A percentile compares a stretch with the other conserved stretches of the same genome.
These are phyloP conservation scores for Globisporangium echinulatum DNA, from an alignment of 352 stramenopile species.

Conservation along the genomic window DNA sequence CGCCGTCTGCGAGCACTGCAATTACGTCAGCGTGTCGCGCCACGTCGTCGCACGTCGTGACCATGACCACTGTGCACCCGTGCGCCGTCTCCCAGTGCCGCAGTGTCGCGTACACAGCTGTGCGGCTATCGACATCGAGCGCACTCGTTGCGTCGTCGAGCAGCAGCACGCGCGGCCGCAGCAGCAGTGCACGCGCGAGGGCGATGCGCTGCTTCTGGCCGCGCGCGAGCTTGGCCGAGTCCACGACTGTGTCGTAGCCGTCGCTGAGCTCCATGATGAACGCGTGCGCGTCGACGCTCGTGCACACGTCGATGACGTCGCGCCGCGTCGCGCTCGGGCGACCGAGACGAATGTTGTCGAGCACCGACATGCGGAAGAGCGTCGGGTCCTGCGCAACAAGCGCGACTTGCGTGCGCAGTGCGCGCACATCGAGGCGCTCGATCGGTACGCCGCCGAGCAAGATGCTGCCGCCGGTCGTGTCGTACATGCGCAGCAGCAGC, in stretches of 20 bases:
- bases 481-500: slow-evolving; percentile 57
- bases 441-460: slow-evolving; percentile 54
- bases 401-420: slow-evolving; percentile 68
- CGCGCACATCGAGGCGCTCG: slow-evolving; percentile 49
- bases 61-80: slow-evolving; percentile 21
- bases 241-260: slow-evolving; percentile 83
- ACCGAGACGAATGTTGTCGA: slow-evolving; percentile 26
- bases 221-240: slow-evolving; percentile 82
- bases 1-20: slow-evolving; percentile 29
- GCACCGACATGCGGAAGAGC: slow-evolving; percentile 5
- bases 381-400: slow-evolving; percentile 84
- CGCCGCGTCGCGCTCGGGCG: slow-evolving; percentile 22
- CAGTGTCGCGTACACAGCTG: slow-evolving; percentile 6
- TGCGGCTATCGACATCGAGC: slow-evolving; percentile 12
- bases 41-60: slow-evolving; percentile 90
- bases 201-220: slow-evolving; percentile 90
- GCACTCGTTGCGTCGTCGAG: slow-evolving; percentile 13
- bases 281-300: slow-evolving; percentile 22
- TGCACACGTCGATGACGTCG: slow-evolving; percentile 23
- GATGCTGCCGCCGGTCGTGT: slow-evolving; percentile 28
- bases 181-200: slow-evolving; percentile 71
- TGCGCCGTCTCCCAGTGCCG: slow-evolving; percentile 39
- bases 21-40: slow-evolving; percentile 25
- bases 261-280: slow-evolving; percentile 91
- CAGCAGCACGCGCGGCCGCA: slow-evolving; percentile 31